Conservation (phyloP, 805 yeast genomes). For the Lipomyces kockii region DNA sequence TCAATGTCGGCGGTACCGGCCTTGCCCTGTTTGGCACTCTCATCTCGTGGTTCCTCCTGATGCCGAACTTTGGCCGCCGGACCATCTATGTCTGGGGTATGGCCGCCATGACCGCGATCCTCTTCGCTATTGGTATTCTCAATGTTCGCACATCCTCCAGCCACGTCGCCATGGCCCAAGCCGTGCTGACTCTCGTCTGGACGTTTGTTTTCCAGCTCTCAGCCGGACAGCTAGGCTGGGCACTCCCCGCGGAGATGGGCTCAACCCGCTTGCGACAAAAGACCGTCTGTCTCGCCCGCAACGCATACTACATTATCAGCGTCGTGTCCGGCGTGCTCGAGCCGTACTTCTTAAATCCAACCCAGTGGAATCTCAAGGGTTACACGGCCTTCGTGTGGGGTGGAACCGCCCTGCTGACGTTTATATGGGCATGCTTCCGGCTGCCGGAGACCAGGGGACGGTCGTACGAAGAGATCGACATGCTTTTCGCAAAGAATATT, state of each 20-base stretch:
- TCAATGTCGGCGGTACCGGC: slow-evolving; percentile 49
- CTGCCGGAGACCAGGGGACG: slow-evolving; percentile 65
- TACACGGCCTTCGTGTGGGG: slow-evolving; percentile 57
- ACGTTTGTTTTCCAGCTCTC: slow-evolving; percentile 54
- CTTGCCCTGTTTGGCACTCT: slow-evolving; percentile 48
- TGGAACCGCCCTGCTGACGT: slow-evolving; percentile 44
- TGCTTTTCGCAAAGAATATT: slow-evolving; percentile 50
- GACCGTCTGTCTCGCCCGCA: slow-evolving; percentile 51
- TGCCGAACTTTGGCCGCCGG: slow-evolving; percentile 36
- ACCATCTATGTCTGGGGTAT: slow-evolving; percentile 34
- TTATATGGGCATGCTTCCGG: slow-evolving; percentile 55
- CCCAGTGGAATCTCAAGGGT: slow-evolving; percentile 53
- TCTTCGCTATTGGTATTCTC: slow-evolving; percentile 31
- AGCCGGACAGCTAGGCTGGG: slow-evolving; percentile 53
- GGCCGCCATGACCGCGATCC: slow-evolving; percentile 10
- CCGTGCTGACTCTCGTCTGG: slow-evolving; percentile 48
- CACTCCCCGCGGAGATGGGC: slow-evolving; percentile 52
- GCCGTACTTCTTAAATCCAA: slow-evolving; percentile 58
- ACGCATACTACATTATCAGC: slow-evolving; percentile 38
- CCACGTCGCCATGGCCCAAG: slow-evolving; percentile 14
- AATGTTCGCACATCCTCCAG: slow-evolving; percentile 20
- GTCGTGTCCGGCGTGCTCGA: slow-evolving; percentile 37
- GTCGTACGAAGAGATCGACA: slow-evolving; percentile 65
- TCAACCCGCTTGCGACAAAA: slow-evolving; percentile 51
- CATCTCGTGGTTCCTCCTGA: slow-evolving; percentile 40